Base-by-base conservation (phyloP, 345 rosid species). In the Orychophragmus violaceus region DNA sequence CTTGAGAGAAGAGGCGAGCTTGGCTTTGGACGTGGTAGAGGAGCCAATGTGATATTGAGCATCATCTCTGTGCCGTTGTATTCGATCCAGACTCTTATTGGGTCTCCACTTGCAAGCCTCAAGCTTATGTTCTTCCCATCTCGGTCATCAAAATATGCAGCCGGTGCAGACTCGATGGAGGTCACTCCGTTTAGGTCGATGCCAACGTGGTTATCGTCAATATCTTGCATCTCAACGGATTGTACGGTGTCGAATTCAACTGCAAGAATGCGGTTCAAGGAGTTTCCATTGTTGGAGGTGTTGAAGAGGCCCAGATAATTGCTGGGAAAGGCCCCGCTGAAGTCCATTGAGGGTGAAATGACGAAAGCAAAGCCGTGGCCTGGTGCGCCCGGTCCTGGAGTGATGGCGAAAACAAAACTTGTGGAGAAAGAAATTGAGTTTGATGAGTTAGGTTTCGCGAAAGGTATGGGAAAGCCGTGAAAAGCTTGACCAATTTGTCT, bases 1-100 rank as follows among this genome's bases (percentile, higher is more conserved):
- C 61, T 23, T 4, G 89, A 87, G 71, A 90, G 33, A 33, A 87
- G 84, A 35, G 94, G 87, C 10, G 1, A 13, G 2, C 6, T 64
- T 1, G 92, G 92, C 36, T 80, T 79, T 0, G 35, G n/a, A 5
- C 41, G 24, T 9, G 35, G 32, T 1, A 69, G 8, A 2, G 87
- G 82, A 67, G 89, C 82, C 65, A 84, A 14, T 3, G 85, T 82
- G 50, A 90, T 84, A 37, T 73, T 56, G 17, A 85, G 62, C 28
- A 64, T 28, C 72, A 42, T 80, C 29, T 72, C 68, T 0, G 8
- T 8, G 1, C 73, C 80, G 59, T 80, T 76, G 53, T 87, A 90
- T 5, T 87, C 91, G n/a, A 90, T 74, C 88, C 90, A 87, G 17
- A 72, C 72, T 65, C 83, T 84, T 22, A 84, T 82, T 0, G 79